Conservation (phyloP, 2,329 filamentous ascomycete species). For the Colletotrichum sansevieriae region DNA sequence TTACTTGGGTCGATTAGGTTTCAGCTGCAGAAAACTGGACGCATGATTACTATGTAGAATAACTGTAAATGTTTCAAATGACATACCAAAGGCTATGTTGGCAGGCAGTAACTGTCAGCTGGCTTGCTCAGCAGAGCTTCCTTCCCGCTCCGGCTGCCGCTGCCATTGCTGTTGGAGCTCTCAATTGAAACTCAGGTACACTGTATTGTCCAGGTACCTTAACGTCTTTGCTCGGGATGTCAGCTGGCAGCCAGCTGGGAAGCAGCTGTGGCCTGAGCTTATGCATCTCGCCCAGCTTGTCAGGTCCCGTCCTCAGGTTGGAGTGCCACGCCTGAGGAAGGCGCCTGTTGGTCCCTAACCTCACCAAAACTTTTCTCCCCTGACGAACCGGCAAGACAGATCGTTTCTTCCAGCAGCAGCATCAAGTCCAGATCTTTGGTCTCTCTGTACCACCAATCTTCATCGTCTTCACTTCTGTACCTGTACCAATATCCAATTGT, state of each 20-base stretch:
- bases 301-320: slow-evolving; percentile 37
- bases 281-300: no score
- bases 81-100: not conserved
- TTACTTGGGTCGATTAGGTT: not conserved
- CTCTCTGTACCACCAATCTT: slow-evolving; percentile 47
- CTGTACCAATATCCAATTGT: slow-evolving; percentile 29
- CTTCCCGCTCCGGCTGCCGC: slow-evolving; percentile 2
- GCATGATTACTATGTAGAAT: slow-evolving; percentile 1
- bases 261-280: no score
- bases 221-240: no score
- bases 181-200: not conserved
- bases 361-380: slow-evolving; percentile 42
- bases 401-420: slow-evolving; percentile 29
- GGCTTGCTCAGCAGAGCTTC: not conserved
- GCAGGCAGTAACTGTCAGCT: not conserved
- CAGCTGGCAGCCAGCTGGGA: not conserved
- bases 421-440: slow-evolving; percentile 19
- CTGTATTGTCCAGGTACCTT: no score
- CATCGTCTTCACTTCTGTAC: slow-evolving; percentile 54
- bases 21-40: not conserved
- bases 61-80: not conserved
- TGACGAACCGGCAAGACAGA: slow-evolving; percentile 1
- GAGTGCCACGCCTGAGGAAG: not conserved
- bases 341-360: slow-evolving; percentile 29
- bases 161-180: not conserved